phyloP scores from a whole-genome alignment of 2,329 filamentous ascomycete species.

The Neonectria coccinea region DNA sequence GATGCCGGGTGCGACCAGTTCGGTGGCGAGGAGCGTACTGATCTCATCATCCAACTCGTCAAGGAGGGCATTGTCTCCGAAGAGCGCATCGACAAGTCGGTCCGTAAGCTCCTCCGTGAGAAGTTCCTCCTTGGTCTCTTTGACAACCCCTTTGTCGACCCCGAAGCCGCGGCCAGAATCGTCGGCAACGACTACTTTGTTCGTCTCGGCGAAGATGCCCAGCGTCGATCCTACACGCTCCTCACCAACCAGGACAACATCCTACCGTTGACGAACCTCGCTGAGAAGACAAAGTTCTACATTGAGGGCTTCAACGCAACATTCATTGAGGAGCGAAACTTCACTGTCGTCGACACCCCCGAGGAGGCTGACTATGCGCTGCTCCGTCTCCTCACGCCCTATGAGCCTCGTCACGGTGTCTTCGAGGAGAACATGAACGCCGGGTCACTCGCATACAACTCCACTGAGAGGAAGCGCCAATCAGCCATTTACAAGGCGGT shows the following conservation, averaged over 20 bases:
- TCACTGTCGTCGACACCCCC: slow-evolving; percentile 50
- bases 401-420: slow-evolving; percentile 50
- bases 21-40: slow-evolving; percentile 60
- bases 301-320: slow-evolving; percentile 33
- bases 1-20: slow-evolving; percentile 64
- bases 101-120: slow-evolving; percentile 58
- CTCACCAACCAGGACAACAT: slow-evolving; percentile 40
- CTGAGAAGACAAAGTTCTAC: slow-evolving; percentile 35
- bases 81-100: slow-evolving; percentile 57
- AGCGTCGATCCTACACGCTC: slow-evolving; percentile 45
- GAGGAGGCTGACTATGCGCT: slow-evolving; percentile 56
- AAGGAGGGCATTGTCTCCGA: slow-evolving; percentile 56
- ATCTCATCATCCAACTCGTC: slow-evolving; percentile 62
- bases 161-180: slow-evolving; percentile 52
- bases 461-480: slow-evolving; percentile 40
- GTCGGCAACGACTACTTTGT: slow-evolving; percentile 60
- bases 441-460: slow-evolving; percentile 54
- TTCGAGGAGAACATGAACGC: slow-evolving; percentile 50
- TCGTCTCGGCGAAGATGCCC: slow-evolving; percentile 42
- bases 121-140: slow-evolving; percentile 65
- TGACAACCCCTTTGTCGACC: slow-evolving; percentile 62
- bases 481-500: slow-evolving; percentile 51
- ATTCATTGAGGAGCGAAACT: slow-evolving; percentile 31
- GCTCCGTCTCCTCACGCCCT: slow-evolving; percentile 54
- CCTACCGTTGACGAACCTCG: slow-evolving; percentile 32